Percentiles rank a stretch among this genome's conserved stretches.
Evolutionary conservation across 2,329 filamentous ascomycete genomes (phyloP).

Genomic region (Blastomyces parvus): DNA sequence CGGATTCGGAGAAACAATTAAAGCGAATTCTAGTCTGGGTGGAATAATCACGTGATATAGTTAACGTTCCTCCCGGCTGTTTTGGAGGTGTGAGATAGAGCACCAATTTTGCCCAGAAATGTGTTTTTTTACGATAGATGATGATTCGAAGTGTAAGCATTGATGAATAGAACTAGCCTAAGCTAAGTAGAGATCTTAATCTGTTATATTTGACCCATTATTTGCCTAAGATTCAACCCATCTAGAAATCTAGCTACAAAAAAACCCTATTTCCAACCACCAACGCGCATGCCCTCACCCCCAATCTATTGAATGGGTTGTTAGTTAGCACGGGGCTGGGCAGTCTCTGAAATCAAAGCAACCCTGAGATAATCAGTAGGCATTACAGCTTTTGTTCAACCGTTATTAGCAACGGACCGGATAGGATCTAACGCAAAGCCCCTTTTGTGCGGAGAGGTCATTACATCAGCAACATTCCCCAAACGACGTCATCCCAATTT

Average conservation of each 20-base stretch:
- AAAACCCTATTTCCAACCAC: background rate
- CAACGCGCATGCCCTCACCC: too few relatives aligned
- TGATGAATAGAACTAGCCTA: background rate
- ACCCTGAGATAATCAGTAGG: background rate
- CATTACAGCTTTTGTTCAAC: background rate
- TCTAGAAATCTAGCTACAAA: background rate
- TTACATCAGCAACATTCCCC: too few relatives aligned
- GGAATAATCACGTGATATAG: background rate
- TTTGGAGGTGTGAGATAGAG: background rate
- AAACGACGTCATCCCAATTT: background rate
- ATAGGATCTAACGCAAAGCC: background rate
- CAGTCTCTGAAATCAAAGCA: background rate
- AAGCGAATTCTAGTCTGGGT: background rate
- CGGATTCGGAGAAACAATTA: constrained; percentile 5
- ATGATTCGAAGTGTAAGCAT: background rate
- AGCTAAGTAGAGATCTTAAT: background rate
- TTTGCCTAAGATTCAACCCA: background rate
- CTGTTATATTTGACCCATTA: background rate
- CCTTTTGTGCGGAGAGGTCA: too few relatives aligned
- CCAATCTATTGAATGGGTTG: too few relatives aligned
- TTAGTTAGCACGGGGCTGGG: background rate
- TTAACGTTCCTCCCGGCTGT: background rate
- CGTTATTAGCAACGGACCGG: background rate
- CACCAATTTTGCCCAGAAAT: background rate
- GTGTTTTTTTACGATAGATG: background rate